A percentile compares a stretch with the other conserved stretches of the same genome.
Evolutionary conservation across 805 yeast species (phyloP).

Genomic region (Yueomyces sp.): DNA sequence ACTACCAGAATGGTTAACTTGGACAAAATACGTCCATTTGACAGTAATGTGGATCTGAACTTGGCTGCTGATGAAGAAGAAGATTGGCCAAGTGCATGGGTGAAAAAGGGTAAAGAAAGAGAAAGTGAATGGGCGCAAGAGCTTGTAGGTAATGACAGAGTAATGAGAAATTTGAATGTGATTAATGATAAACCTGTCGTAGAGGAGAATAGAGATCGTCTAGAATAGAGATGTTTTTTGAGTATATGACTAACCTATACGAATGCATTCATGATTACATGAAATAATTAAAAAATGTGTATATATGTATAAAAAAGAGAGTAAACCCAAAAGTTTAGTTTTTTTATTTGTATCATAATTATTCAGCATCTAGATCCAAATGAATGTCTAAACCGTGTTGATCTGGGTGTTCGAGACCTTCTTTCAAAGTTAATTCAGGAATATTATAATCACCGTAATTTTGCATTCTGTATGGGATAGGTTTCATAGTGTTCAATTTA

Average conservation of each 20-base stretch:
- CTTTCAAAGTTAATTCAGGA: conserved; percentile 3
- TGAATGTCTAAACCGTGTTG: conserved; percentile 4
- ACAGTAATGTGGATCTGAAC: conserved; percentile 26
- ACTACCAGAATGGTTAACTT: conserved; percentile 40
- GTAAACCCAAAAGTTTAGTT: too few relatives aligned
- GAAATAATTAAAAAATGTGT: too few relatives aligned
- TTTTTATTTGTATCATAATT: too few relatives aligned
- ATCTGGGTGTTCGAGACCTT: conserved; percentile 8
- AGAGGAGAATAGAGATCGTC: too few relatives aligned
- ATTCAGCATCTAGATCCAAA: neutral
- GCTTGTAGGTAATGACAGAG: conserved; percentile 54
- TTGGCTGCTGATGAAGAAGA: conserved; percentile 36
- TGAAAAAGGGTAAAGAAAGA: conserved; percentile 55
- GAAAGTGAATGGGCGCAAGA: conserved; percentile 84
- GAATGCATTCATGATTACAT: too few relatives aligned
- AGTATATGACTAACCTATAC: too few relatives aligned
- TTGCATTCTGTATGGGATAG: conserved; percentile 9
- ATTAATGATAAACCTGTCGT: neutral
- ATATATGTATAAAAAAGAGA: too few relatives aligned
- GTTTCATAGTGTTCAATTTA: conserved; percentile 3
- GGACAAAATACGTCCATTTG: conserved; percentile 36
- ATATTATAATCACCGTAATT: conserved; percentile 8
- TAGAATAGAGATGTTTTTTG: too few relatives aligned
- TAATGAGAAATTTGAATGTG: conserved; percentile 16
- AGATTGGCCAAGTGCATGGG: conserved; percentile 86